These are phyloP conservation scores for Cylindrotheca closterium DNA, from an alignment of 108 stramenopile genomes.

Conservation along the genomic window DNA sequence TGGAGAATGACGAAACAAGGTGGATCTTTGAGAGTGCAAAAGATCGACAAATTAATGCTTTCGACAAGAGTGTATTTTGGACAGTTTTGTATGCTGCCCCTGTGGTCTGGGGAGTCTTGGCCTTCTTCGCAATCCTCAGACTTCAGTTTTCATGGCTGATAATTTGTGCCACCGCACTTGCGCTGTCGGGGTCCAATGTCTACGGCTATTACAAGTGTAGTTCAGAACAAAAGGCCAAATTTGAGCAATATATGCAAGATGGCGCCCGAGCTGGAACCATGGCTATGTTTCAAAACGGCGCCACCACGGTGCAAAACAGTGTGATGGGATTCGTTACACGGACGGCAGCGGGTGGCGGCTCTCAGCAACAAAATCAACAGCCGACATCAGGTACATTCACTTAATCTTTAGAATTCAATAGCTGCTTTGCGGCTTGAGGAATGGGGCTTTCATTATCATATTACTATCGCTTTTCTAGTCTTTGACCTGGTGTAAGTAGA, in stretches of 20 bases:
- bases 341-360: conserved; percentile 25
- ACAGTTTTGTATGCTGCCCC: conserved; percentile 88
- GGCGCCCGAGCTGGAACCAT: conserved; percentile 70
- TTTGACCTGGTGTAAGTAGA: no score
- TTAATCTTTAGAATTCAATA: no score
- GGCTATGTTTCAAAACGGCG: conserved; percentile 22
- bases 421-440: no score
- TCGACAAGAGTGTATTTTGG: conserved; percentile 94
- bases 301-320: background rate
- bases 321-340: conserved; percentile 17
- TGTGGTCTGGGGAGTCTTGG: conserved; percentile 62
- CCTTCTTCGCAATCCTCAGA: conserved; percentile 69
- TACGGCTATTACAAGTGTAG: conserved; percentile 96
- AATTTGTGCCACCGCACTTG: conserved; percentile 78
- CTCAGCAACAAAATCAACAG: conserved; percentile 4
- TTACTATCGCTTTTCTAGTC: no score
- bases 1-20: conserved; percentile 76
- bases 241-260: conserved; percentile 67
- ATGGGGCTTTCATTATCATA: no score
- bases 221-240: conserved; percentile 77
- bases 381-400: background rate
- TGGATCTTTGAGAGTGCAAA: conserved; percentile 93
- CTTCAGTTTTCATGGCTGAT: conserved; percentile 88
- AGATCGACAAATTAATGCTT: conserved; percentile 39
- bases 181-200: conserved; percentile 85